Evolutionary conservation across 148 eudicot species (phyloP).

Genomic region (Rhododendron henanense): DNA sequence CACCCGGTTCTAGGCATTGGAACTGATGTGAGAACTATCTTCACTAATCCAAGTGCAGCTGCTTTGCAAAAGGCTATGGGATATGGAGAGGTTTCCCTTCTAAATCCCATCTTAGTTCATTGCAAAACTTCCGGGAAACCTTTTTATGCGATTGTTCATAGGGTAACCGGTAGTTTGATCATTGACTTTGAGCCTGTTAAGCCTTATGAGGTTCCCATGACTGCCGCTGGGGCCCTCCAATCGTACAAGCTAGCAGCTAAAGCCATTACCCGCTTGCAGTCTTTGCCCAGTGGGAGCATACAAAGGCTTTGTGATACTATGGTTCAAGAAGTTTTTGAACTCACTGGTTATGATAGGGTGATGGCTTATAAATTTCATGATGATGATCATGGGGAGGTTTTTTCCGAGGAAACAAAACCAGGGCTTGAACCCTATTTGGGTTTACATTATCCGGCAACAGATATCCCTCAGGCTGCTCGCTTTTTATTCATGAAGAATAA

Average conservation of each 20-base stretch:
- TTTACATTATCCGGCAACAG: constrained; percentile 92
- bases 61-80: constrained; percentile 81
- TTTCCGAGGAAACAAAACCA: constrained; percentile 68
- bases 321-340: constrained; percentile 91
- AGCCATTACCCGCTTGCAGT: constrained; percentile 71
- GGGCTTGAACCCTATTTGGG: constrained; percentile 89
- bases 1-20: constrained; percentile 66
- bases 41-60: constrained; percentile 72
- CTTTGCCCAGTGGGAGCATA: constrained; percentile 77
- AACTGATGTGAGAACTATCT: constrained; percentile 71
- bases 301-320: constrained; percentile 75
- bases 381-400: constrained; percentile 95
- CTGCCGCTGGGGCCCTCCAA: constrained; percentile 91
- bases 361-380: constrained; percentile 95
- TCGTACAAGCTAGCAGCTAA: constrained; percentile 94
- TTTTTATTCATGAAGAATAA: constrained; percentile 90
- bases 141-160: constrained; percentile 79
- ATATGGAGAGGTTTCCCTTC: constrained; percentile 70
- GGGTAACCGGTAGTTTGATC: constrained; percentile 78
- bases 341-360: constrained; percentile 90
- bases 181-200: constrained; percentile 94
- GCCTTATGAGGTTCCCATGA: constrained; percentile 86
- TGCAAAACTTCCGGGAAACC: constrained; percentile 94
- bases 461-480: constrained; percentile 92
- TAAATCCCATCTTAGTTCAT: constrained; percentile 86